Conservation (phyloP, 2,329 filamentous ascomycete species). For the Aspergillus nomiae region DNA sequence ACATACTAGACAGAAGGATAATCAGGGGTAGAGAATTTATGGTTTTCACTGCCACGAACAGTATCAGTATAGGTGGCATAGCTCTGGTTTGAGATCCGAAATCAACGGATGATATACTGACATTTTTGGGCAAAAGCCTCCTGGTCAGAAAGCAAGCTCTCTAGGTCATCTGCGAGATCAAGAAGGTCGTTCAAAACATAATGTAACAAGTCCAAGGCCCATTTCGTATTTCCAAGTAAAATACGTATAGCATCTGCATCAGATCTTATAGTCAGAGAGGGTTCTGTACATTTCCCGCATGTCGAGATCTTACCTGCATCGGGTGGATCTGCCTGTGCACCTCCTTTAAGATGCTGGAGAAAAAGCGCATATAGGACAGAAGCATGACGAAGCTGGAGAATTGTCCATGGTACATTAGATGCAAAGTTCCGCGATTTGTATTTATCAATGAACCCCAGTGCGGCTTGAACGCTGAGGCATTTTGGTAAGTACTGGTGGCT, state of each 20-base stretch:
- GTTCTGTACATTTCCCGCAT: not conserved
- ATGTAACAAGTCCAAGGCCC: slow-evolving; percentile 69
- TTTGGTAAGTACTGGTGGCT: slow-evolving; percentile 72
- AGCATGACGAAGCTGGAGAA: slow-evolving; percentile 72
- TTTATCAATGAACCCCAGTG: slow-evolving; percentile 72
- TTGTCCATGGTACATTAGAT: slow-evolving; percentile 73
- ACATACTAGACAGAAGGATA: slow-evolving; percentile 72
- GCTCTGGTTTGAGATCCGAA: not conserved
- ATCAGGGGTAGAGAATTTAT: slow-evolving; percentile 44
- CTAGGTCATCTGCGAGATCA: slow-evolving; percentile 44
- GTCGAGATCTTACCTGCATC: slow-evolving; percentile 56
- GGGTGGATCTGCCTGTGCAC: slow-evolving; percentile 45
- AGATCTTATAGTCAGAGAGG: slow-evolving; percentile 1
- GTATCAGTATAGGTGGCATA: not conserved
- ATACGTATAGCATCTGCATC: slow-evolving; percentile 68
- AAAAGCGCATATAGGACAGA: slow-evolving; percentile 64
- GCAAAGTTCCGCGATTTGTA: slow-evolving; percentile 63
- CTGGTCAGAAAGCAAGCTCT: slow-evolving; percentile 33
- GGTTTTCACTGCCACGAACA: slow-evolving; percentile 32
- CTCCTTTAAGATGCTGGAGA: slow-evolving; percentile 64
- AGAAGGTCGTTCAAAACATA: slow-evolving; percentile 59
- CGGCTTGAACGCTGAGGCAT: slow-evolving; percentile 76
- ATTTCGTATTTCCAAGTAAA: slow-evolving; percentile 73
- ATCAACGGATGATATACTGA: slow-evolving; percentile 18
- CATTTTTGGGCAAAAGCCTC: slow-evolving; percentile 41